phyloP scores from a whole-genome alignment of 1,284 basidiomycete genomes.

The Wolfiporia cocos region DNA sequence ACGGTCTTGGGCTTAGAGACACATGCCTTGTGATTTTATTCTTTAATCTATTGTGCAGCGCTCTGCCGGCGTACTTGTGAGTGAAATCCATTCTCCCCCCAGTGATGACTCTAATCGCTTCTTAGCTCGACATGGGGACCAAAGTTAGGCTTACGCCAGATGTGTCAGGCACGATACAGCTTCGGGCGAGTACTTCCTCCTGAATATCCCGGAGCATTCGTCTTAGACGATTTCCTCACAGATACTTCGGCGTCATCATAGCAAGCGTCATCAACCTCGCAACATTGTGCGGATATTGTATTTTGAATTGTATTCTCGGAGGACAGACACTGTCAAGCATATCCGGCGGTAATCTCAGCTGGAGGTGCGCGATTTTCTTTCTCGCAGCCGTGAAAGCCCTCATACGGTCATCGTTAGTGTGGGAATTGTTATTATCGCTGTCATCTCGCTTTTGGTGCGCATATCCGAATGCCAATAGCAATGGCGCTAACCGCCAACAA shows the following conservation, averaged over 20 bases:
- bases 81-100: conserved; percentile 16
- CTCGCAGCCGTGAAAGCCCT: too few relatives aligned
- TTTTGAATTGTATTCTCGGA: conserved; percentile 72
- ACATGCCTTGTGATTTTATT: conserved; percentile 72
- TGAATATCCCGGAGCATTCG: not conserved
- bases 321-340: conserved; percentile 72
- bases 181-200: conserved; percentile 51
- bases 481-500: too few relatives aligned
- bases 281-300: conserved; percentile 61
- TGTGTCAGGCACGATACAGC: conserved; percentile 75
- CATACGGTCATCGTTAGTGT: too few relatives aligned
- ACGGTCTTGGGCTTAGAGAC: conserved; percentile 64
- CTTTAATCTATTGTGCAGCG: conserved; percentile 58
- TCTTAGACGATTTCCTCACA: conserved; percentile 17
- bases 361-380: conserved; percentile 53
- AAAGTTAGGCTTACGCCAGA: conserved; percentile 81
- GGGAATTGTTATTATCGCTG: conserved; percentile 82
- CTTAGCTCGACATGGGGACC: conserved; percentile 79
- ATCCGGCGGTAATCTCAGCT: conserved; percentile 53
- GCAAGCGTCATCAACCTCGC: conserved; percentile 59
- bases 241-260: conserved; percentile 56
- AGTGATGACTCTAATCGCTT: not conserved
- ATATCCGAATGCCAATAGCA: not conserved
- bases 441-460: conserved; percentile 66
- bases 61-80: conserved; percentile 56